Base-by-base conservation (phyloP, 306 rosid genomes). In the Hylodesmum podocarpum region DNA sequence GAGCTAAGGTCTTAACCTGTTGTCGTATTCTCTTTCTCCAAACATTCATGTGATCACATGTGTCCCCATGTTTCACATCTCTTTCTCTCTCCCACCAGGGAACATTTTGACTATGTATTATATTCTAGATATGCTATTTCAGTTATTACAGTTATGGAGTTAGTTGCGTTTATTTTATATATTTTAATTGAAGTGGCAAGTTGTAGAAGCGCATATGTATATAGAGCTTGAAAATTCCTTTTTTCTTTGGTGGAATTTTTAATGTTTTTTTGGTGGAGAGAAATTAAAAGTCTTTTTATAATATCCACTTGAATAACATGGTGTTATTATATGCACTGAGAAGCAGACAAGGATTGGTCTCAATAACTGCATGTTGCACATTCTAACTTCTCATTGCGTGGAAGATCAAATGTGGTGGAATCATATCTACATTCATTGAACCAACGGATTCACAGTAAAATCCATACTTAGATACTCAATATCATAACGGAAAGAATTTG, bases 141-240 rank as follows among this genome's bases (percentile, higher is more conserved):
- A 82, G 96, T 91, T 91, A 91, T 87, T 82, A 85, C 87, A 84
- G 93, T 91, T 86, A 84, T 84, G 87, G 86, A 82, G 89, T 84
- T 89, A 63, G 96, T 89, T 89, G 88, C 78, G 49, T 57, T 85
- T 75, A 40, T 43, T 70, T 46, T 44, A 8, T 27, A 36, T 46
- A 0, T 3, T 54, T 22, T 9, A 18, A 29, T 43, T 53, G 19
- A 46, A 5, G 29, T 31, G 43, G 29, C 47, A 58, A 62, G 6
- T 24, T 67, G 19, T 14, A 21, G 16, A 47, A 70, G 59, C 14
- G 37, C 65, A 49, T 47, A 28, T 29, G 37, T 54, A 49, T 47
- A 28, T 29, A 7, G 70, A 59, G 40, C 40, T 49, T 62, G 5
- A 69, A 70, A 58, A 29, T 1, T 57, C 43, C 10, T 84, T 73